A percentile compares a stretch with the other conserved stretches of the same genome.
phyloP scores from a whole-genome alignment of 805 yeast species.

The Lipomyces mesembrius region DNA sequence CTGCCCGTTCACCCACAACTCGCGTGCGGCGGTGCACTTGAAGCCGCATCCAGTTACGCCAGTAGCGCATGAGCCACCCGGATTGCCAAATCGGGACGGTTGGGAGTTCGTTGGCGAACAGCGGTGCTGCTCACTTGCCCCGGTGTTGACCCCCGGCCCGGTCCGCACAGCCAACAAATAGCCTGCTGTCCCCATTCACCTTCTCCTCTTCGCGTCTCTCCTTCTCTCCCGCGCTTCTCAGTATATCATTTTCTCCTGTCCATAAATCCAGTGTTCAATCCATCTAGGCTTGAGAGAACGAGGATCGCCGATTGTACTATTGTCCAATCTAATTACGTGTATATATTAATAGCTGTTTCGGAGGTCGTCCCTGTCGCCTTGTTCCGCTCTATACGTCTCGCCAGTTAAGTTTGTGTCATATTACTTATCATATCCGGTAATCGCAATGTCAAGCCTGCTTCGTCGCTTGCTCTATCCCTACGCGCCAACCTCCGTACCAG shows the following conservation, averaged over 20 bases:
- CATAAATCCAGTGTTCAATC: background rate
- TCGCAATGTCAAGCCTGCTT: slow-evolving; percentile 11
- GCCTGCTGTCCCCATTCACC: slow-evolving; percentile 6
- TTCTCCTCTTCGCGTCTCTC: slow-evolving; percentile 8
- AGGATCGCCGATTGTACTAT: slow-evolving; percentile 1
- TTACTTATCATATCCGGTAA: background rate
- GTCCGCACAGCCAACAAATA: slow-evolving; percentile 6
- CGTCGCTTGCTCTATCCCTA: slow-evolving; percentile 16
- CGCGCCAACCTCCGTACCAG: slow-evolving; percentile 5
- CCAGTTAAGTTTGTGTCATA: background rate
- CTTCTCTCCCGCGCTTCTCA: slow-evolving; percentile 1
- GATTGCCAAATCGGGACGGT: slow-evolving; percentile 8
- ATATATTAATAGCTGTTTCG: background rate
- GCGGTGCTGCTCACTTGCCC: background rate
- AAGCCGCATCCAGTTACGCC: background rate
- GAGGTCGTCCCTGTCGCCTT: background rate
- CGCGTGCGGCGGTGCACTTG: slow-evolving; percentile 17
- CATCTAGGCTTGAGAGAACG: background rate
- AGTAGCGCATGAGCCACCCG: background rate
- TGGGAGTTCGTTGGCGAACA: slow-evolving; percentile 15
- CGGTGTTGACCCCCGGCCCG: slow-evolving; percentile 16
- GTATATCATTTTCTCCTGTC: background rate
- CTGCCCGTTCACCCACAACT: slow-evolving; percentile 1
- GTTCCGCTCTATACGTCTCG: background rate
- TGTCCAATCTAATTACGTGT: background rate